Base-by-base conservation (phyloP, 2,329 filamentous ascomycete genomes). In the Sclerotinia glacialis region DNA sequence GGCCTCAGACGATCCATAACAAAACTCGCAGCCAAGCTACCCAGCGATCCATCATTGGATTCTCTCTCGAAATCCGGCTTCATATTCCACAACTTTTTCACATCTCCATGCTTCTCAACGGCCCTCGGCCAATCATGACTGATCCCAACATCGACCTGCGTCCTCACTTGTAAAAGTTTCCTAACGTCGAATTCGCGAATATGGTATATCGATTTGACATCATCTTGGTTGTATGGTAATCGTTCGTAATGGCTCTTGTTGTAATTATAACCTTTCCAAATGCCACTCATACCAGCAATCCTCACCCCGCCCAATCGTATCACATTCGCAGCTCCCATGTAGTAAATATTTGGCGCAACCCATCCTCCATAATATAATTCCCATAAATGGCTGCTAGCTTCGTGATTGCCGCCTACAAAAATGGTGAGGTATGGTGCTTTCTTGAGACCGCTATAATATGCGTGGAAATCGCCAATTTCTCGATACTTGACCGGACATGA, bases 291-390 rank as follows among this genome's bases (percentile, higher is more conserved):
- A 6, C 90, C 94, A 46, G 92, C 91, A 69, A 99, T 96, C 28
- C 95, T 88, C 59, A 99, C 80, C 1, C 91, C 89, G 0, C 94
- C 94, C 42, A 96, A 82, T 23, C 89, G 88, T 50, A 99, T 77
- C 11, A 99, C 89, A 75, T 96, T 97, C 68, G 95, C 92, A 44
- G 93, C 92, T 59, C 95, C 95, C 77, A 98, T 84, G 79, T 97
- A 99, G 82, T 97, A 99, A 70, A 99, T 98, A 72, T 95, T 96
- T 11, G 92, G 93, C 9, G 94, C 94, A 7, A 92, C 95, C 95
- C 95, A 99, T 61, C 95, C 95, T 62, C 95, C 95, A 76, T 98
- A 96, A 80, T 92, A 96, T 0, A 99, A 85, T 79, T 99, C 95
- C 82, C 89, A 95, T 6, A 97, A 81, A 78, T 98, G 88, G 61